A percentile compares a stretch with the other conserved stretches of the same genome.
These are phyloP conservation scores for Aphanomyces astaci DNA, from an alignment of 352 stramenopile species.

Conservation along the genomic window DNA sequence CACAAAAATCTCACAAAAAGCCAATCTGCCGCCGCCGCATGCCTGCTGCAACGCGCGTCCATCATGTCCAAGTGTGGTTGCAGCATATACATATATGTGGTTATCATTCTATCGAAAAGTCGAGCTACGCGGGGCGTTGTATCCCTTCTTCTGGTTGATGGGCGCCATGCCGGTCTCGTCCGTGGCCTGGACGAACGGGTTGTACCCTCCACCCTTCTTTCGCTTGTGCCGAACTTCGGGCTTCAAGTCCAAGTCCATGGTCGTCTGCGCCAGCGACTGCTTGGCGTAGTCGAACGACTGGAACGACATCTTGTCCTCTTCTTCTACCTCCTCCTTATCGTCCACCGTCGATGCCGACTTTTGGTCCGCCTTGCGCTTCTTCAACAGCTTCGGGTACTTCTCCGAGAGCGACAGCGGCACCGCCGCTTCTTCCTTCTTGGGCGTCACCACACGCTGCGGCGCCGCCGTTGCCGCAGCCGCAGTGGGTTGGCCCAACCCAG, in stretches of 20 bases:
- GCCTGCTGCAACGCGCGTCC: no score
- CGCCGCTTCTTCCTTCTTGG: slow-evolving; percentile 11
- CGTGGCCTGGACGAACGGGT: slow-evolving; percentile 61
- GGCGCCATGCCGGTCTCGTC: slow-evolving; percentile 28
- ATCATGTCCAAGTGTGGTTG: no score
- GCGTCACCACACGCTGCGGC: not conserved
- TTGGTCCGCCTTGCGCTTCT: slow-evolving; percentile 34
- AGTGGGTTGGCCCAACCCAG: not conserved
- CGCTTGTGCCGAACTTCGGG: slow-evolving; percentile 23
- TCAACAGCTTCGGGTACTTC: slow-evolving; percentile 56
- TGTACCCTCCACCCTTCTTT: slow-evolving; percentile 49
- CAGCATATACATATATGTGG: no score
- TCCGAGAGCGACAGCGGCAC: slow-evolving; percentile 68
- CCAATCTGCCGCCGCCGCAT: no score
- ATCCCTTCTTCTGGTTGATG: slow-evolving; percentile 53
- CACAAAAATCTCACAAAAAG: no score
- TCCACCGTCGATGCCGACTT: slow-evolving; percentile 4
- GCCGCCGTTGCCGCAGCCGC: slow-evolving; percentile 1
- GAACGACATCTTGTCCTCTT: slow-evolving; percentile 26
- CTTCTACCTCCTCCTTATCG: slow-evolving; percentile 26
- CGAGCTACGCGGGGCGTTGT: slow-evolving; percentile 76
- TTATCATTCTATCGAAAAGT: slow-evolving; percentile 78
- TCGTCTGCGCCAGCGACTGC: slow-evolving; percentile 33
- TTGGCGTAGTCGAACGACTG: slow-evolving; percentile 56
- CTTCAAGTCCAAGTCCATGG: slow-evolving; percentile 41